These are phyloP conservation scores for Hippophae rhamnoides DNA, from an alignment of 306 rosid genomes.

Conservation along the genomic window DNA sequence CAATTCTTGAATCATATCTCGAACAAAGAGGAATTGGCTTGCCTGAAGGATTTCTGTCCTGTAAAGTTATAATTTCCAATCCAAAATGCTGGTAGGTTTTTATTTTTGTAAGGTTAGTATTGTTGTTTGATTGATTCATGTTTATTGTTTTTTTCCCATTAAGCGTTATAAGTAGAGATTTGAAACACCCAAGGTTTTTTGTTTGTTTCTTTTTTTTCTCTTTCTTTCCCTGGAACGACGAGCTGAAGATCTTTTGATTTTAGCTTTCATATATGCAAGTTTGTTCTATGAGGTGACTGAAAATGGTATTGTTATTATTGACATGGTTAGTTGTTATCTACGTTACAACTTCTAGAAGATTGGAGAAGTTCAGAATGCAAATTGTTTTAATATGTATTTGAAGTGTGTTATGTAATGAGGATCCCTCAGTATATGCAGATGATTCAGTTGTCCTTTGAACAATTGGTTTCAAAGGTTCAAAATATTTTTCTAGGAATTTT, in stretches of 20 bases:
- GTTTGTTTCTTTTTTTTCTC: no score
- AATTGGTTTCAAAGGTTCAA: neutral
- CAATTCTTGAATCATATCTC: conserved; percentile 79
- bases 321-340: neutral
- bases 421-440: neutral
- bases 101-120: conserved; percentile 1
- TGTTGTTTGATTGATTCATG: neutral
- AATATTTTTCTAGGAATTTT: neutral
- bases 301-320: neutral
- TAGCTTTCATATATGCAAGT: neutral
- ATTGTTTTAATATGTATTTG: neutral
- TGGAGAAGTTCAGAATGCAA: neutral
- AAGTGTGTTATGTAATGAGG: neutral
- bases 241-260: no score
- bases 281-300: neutral
- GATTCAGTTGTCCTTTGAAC: neutral
- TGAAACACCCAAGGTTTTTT: no score
- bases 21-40: conserved; percentile 78
- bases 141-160: neutral
- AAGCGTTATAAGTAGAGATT: no score
- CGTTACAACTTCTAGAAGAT: neutral
- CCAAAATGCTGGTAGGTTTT: conserved; percentile 63
- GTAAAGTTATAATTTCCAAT: conserved; percentile 80
- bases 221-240: no score
- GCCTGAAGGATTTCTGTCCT: conserved; percentile 60